Evolutionary conservation across 1,284 basidiomycete genomes (phyloP), one percentile per base, ranked within the genome.

Genomic region (Fomitopsis betulina): DNA sequence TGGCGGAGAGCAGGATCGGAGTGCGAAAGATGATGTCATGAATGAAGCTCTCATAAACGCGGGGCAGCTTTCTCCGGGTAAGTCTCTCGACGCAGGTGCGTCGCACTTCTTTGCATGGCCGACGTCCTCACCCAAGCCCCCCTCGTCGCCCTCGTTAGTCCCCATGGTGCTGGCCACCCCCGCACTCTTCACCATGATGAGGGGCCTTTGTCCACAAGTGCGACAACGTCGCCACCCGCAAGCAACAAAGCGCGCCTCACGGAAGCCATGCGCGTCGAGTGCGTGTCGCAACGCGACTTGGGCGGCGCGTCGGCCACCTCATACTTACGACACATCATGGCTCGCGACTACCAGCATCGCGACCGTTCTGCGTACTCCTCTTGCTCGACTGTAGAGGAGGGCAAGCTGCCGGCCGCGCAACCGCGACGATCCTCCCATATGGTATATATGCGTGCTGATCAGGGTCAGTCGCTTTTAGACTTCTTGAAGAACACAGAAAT

Each of bases 41-140:
- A 1, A n/a, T 47, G 51, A 57, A 53, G 50, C 50, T 32, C 27
- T 57, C 49, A 47, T 57, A 57, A 57, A 57, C 55, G 35, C 25
- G 37, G 49, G 49, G 17, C 49, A 33, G 32, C 32, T 21, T 27
- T 8, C 32, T 30, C 49, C 12, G 9, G 8, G 4, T n/a, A 17
- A 53, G 25, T 47, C 23, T 47, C 30, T 23, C 27, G 51, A 58
- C 52, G 51, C 51, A 51, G 38, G 37, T 35, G 40, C 42, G 52
- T 21, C 53, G 57, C 47, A 50, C 43, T 37, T 40, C 43, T 37
- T 40, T 58, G 56, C 57, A 58, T 58, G 57, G 57, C 57, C 43
- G 40, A 52, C 43, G 57, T 55, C 53, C 57, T 58, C 57, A 50
- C 57, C n/a, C 57, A 58, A 33, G 40, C 53, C 23, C 53, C 56